Conservation (phyloP, 208 protist genomes). For the Acanthamoeba triangularis region DNA sequence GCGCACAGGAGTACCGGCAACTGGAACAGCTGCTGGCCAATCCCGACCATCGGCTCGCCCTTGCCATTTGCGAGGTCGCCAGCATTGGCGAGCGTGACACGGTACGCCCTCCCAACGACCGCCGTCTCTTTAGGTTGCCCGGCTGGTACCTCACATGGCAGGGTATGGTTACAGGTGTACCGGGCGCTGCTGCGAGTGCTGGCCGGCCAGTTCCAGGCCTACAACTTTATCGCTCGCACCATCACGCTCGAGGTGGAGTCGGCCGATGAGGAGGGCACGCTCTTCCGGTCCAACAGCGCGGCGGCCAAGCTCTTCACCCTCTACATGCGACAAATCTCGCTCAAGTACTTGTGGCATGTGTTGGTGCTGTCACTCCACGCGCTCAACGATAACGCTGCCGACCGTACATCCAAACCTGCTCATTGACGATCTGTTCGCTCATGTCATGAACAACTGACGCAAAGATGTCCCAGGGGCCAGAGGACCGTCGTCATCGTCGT, state of each 20-base stretch:
- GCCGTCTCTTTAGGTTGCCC: neutral
- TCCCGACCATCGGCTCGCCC: neutral
- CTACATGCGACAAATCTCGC: neutral
- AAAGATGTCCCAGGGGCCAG: neutral
- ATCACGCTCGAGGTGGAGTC: neutral
- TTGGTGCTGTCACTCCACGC: constrained; percentile 19
- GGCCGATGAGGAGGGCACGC: constrained; percentile 35
- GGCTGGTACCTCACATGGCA: neutral
- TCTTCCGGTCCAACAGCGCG: constrained; percentile 38
- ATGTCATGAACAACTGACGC: neutral
- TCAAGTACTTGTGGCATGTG: constrained; percentile 40
- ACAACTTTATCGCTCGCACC: neutral
- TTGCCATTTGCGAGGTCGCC: neutral
- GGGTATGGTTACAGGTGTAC: neutral
- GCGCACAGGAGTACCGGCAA: neutral
- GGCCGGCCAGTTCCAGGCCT: neutral
- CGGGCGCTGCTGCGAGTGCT: neutral
- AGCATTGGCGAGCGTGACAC: neutral
- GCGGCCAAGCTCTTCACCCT: constrained; percentile 9
- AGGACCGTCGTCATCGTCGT: neutral
- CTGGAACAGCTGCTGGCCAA: neutral
- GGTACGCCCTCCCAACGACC: no score
- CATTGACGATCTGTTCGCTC: neutral
- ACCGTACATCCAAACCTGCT: no score
- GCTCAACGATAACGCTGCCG: constrained; percentile 58